A percentile compares a stretch with the other conserved stretches of the same genome.
Evolutionary conservation across 164 flowering plant genomes (phyloP).

Genomic region (Litsea cubeba): DNA sequence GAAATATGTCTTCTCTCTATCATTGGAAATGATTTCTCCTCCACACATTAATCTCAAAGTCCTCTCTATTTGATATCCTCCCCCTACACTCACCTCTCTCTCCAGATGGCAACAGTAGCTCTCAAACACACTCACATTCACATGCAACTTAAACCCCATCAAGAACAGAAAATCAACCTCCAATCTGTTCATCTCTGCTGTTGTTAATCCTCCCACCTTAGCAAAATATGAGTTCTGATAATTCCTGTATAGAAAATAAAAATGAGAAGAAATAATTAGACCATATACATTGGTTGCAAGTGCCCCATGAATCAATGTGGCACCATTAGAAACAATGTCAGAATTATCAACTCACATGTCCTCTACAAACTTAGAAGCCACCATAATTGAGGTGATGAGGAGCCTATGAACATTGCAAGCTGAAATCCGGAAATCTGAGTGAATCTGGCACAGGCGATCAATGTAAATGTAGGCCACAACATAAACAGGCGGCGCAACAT

Average conservation of each 20-base stretch:
- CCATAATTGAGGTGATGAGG: constrained; percentile 82
- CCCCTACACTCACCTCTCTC: constrained; percentile 88
- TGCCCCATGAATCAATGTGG: neutral
- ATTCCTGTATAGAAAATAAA: constrained; percentile 44
- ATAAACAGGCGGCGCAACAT: constrained; percentile 64
- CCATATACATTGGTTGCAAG: neutral
- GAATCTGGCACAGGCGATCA: constrained; percentile 64
- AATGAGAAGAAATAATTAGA: neutral
- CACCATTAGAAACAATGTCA: neutral
- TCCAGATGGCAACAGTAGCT: constrained; percentile 85
- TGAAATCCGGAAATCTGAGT: constrained; percentile 53
- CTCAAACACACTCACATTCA: constrained; percentile 78
- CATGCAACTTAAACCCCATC: constrained; percentile 79
- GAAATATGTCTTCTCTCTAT: constrained; percentile 29
- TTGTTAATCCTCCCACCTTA: constrained; percentile 68
- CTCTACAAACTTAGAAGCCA: constrained; percentile 87
- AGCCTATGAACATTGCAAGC: constrained; percentile 70
- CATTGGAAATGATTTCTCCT: constrained; percentile 54
- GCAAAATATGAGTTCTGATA: constrained; percentile 88
- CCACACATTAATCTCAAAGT: constrained; percentile 44
- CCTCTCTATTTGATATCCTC: constrained; percentile 84
- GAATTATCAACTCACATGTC: constrained; percentile 56
- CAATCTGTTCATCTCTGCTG: constrained; percentile 58
- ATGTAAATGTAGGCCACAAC: constrained; percentile 86
- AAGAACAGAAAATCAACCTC: constrained; percentile 74